Evolutionary conservation across 2,329 filamentous ascomycete genomes (phyloP).

Genomic region (Aspergillus glaucus): DNA sequence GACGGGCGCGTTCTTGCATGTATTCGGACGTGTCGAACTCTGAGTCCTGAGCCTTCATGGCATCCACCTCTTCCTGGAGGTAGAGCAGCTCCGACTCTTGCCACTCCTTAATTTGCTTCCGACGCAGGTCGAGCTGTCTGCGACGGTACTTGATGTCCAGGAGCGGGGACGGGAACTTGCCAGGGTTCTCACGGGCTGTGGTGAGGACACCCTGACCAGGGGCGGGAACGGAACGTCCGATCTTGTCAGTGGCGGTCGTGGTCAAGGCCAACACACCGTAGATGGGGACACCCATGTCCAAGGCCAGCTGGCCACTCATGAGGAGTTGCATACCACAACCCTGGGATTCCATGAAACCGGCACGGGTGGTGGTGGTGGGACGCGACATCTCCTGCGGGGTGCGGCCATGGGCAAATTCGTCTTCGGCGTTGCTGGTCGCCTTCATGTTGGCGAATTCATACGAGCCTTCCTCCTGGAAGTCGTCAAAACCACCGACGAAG

Average conservation of each 20-base stretch:
- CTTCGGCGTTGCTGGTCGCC: constrained; percentile 94
- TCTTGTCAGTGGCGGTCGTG: constrained; percentile 97
- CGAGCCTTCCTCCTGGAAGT: constrained; percentile 97
- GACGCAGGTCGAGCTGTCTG: constrained; percentile 87
- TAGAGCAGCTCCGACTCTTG: constrained; percentile 92
- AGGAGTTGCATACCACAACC: constrained; percentile 97
- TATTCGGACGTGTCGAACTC: constrained; percentile 77
- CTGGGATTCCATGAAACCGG: constrained; percentile 99
- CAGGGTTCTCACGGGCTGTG: constrained; percentile 80
- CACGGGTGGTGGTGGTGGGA: constrained; percentile 91
- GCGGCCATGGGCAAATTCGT: constrained; percentile 91
- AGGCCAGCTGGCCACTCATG: constrained; percentile 91
- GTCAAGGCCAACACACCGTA: constrained; percentile 91
- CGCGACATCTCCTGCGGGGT: constrained; percentile 97
- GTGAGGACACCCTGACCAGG: constrained; percentile 96
- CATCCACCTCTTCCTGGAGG: constrained; percentile 83
- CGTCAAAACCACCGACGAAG: constrained; percentile 97
- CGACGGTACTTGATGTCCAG: constrained; percentile 97
- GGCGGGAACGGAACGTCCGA: constrained; percentile 91
- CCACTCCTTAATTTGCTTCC: constrained; percentile 92
- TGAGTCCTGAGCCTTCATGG: constrained; percentile 73
- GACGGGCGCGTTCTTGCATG: constrained; percentile 71
- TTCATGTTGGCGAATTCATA: constrained; percentile 99
- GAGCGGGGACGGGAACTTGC: constrained; percentile 90
- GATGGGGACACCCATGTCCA: constrained; percentile 98